phyloP scores from a whole-genome alignment of 2,329 filamentous ascomycete genomes.

The Colletotrichum endophyticum region DNA sequence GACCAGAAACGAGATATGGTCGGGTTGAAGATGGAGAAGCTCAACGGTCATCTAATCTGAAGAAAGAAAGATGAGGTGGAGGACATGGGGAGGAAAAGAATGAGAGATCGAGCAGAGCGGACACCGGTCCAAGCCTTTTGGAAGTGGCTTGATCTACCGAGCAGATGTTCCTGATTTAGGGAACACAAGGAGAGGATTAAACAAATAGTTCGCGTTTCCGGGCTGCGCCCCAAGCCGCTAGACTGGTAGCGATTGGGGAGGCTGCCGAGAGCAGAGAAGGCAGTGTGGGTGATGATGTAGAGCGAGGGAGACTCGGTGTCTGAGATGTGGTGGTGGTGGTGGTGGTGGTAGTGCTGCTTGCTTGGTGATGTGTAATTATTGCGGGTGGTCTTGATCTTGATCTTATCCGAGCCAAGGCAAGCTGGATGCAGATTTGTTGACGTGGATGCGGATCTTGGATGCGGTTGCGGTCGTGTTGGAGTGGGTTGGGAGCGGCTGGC shows the following conservation, averaged over 20 bases:
- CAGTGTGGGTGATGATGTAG: not conserved
- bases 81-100: not conserved
- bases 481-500: not conserved
- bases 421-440: not conserved
- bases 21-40: not conserved
- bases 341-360: not conserved
- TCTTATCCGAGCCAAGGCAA: not conserved
- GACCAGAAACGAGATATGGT: not conserved
- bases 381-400: not conserved
- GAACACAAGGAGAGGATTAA: not conserved
- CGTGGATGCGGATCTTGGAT: not conserved
- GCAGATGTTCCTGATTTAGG: constrained; percentile 3
- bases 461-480: not conserved
- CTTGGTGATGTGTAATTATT: not conserved
- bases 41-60: not conserved
- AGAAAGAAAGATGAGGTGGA: not conserved
- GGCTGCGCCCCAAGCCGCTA: constrained; percentile 15
- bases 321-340: not conserved
- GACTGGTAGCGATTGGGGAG: not conserved
- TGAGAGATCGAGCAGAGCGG: not conserved
- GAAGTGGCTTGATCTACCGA: constrained; percentile 11
- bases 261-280: not conserved
- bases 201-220: constrained; percentile 6
- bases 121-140: not conserved
- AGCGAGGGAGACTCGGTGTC: not conserved